These are phyloP conservation scores for Trichoderma oligosporum DNA, from an alignment of 2,329 filamentous ascomycete genomes.

Conservation along the genomic window DNA sequence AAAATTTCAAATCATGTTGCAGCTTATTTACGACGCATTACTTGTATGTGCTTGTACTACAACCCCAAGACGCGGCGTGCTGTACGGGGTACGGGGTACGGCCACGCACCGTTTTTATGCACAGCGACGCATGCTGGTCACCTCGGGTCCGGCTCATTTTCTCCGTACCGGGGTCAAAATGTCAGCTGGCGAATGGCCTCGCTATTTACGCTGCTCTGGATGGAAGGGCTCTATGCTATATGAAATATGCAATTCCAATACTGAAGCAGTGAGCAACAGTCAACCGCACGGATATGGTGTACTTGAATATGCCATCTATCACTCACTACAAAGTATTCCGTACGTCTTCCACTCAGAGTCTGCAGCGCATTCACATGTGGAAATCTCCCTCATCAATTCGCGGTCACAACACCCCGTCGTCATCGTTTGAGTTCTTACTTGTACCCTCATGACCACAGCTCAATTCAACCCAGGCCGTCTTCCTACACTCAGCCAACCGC, in stretches of 20 bases:
- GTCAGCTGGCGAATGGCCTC: conserved; percentile 3
- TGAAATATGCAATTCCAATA: background rate
- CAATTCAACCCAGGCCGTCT: too few species aligned
- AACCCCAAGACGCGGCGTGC: too few species aligned
- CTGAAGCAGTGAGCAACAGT: background rate
- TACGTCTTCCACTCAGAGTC: background rate
- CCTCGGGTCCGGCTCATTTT: background rate
- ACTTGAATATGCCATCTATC: background rate
- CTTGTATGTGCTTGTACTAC: too few species aligned
- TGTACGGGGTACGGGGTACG: background rate
- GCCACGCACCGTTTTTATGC: background rate
- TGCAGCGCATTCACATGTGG: too few species aligned
- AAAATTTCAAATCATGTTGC: too few species aligned
- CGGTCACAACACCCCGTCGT: too few species aligned
- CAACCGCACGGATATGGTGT: background rate
- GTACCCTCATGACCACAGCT: too few species aligned
- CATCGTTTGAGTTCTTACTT: too few species aligned
- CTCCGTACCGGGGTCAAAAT: background rate
- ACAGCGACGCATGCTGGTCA: background rate
- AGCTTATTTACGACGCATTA: too few species aligned
- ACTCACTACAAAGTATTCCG: too few species aligned
- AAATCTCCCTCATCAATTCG: too few species aligned
- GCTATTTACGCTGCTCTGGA: background rate
- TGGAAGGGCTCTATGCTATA: background rate
- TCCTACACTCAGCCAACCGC: background rate